Percentiles rank a stretch among this genome's conserved stretches.
phyloP scores from a whole-genome alignment of 164 flowering plant species.

The Buxus sempervirens region DNA sequence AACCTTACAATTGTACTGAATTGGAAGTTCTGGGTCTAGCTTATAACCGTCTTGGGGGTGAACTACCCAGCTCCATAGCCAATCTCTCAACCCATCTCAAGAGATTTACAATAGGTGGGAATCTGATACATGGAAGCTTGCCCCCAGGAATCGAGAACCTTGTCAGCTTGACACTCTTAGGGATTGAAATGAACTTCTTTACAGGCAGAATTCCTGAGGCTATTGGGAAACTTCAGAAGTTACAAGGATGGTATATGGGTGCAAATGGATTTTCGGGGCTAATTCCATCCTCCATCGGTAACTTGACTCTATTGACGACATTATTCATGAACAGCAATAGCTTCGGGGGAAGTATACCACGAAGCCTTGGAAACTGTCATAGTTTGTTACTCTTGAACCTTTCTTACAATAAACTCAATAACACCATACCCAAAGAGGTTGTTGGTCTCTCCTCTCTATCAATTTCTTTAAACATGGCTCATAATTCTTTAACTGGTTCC shows the following conservation, averaged over 20 bases:
- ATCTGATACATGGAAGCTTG: conserved; percentile 15
- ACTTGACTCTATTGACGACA: background rate
- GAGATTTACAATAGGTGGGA: conserved; percentile 1
- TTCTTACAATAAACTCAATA: conserved; percentile 6
- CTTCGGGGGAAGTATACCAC: conserved; percentile 15
- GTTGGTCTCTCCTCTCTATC: background rate
- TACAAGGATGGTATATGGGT: background rate
- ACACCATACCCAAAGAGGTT: conserved; percentile 7
- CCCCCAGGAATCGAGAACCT: conserved; percentile 21
- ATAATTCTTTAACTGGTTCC: conserved; percentile 12
- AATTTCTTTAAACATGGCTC: background rate
- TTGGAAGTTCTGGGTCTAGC: conserved; percentile 7
- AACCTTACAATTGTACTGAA: too few relatives aligned
- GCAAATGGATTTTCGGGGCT: conserved; percentile 9
- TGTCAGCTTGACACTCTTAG: conserved; percentile 2
- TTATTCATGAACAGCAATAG: conserved; percentile 1
- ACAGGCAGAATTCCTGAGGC: conserved; percentile 23
- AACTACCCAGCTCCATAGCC: conserved; percentile 15
- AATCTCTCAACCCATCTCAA: conserved; percentile 21
- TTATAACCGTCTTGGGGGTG: conserved; percentile 20
- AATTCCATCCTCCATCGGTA: conserved; percentile 15
- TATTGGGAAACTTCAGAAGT: conserved; percentile 11
- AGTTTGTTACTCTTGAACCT: background rate
- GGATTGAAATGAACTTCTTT: conserved; percentile 11
- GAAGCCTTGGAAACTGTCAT: conserved; percentile 12